Conservation (phyloP, 2,329 filamentous ascomycete genomes). For the Fusarium sterilihyphosum region DNA sequence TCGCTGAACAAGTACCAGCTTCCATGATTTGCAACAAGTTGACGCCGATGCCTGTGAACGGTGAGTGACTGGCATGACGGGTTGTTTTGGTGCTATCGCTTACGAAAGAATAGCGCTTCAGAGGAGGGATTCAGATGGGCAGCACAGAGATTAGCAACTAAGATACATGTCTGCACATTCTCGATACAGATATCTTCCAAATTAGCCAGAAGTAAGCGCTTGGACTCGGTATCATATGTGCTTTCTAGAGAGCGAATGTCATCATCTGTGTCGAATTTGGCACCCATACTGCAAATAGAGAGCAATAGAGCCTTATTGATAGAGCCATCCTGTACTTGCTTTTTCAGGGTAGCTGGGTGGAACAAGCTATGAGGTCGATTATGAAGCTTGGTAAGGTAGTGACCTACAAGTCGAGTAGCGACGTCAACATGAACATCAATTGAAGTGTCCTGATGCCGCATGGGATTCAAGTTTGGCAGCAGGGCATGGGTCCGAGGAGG, state of each 20-base stretch:
- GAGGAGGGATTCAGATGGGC: conserved; percentile 6
- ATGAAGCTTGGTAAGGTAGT: conserved; percentile 22
- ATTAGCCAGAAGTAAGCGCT: conserved; percentile 3
- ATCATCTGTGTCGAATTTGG: background rate
- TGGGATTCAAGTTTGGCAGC: background rate
- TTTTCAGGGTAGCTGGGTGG: conserved; percentile 6
- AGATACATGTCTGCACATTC: conserved; percentile 22
- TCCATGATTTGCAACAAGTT: background rate
- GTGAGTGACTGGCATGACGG: background rate
- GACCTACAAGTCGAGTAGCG: background rate
- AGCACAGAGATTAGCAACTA: conserved; percentile 7
- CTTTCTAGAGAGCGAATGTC: background rate
- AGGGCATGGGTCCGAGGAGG: background rate
- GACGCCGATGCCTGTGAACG: conserved; percentile 6
- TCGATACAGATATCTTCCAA: conserved; percentile 24
- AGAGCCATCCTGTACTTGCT: background rate
- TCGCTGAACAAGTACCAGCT: background rate
- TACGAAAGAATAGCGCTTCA: conserved; percentile 19
- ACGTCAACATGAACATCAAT: background rate
- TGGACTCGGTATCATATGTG: background rate
- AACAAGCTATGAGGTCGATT: conserved; percentile 24
- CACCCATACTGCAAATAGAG: conserved; percentile 16
- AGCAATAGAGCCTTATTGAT: conserved; percentile 8
- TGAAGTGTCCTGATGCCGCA: background rate
- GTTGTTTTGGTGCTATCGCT: background rate